phyloP scores from a whole-genome alignment of 495 filamentous ascomycete genomes.

The Zalerion maritima region DNA sequence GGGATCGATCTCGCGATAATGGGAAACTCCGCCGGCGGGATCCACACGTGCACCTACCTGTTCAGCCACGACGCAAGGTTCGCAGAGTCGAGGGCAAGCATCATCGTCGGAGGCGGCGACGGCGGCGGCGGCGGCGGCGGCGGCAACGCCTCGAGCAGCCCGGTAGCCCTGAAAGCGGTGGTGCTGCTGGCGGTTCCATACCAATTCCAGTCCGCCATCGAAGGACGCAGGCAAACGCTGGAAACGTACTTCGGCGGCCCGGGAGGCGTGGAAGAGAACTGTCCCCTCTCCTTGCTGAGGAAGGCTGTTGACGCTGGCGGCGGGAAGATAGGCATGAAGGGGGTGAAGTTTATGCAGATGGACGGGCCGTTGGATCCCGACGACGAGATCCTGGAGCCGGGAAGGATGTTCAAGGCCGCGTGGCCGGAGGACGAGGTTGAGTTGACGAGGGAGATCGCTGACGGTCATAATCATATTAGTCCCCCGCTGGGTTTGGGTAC shows the following conservation, averaged over 20 bases:
- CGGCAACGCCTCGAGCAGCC: conserved; percentile 9
- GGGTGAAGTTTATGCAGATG: conserved; percentile 15
- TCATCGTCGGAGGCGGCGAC: conserved; percentile 16
- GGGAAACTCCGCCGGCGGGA: conserved; percentile 30
- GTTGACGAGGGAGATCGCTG: conserved; percentile 14
- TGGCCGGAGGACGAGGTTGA: conserved; percentile 16
- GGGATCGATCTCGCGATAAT: conserved; percentile 22
- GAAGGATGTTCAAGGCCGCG: conserved; percentile 16
- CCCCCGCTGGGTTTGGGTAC: conserved; percentile 20
- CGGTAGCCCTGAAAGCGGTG: conserved; percentile 17
- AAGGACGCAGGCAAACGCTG: conserved; percentile 11
- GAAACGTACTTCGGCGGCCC: conserved; percentile 15
- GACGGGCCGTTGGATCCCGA: conserved; percentile 25
- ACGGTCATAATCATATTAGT: conserved; percentile 31
- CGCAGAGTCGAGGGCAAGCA: too few species aligned
- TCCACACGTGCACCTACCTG: conserved; percentile 23
- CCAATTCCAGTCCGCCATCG: conserved; percentile 12
- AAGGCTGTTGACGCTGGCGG: conserved; percentile 11
- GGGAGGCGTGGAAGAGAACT: conserved; percentile 13
- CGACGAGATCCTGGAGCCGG: conserved; percentile 18
- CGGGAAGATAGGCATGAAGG: conserved; percentile 10
- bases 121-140: conserved; percentile 5
- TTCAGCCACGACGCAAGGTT: conserved; percentile 14
- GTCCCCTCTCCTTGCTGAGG: conserved; percentile 16
- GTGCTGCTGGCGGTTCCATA: conserved; percentile 24